These are phyloP conservation scores for Urochloa ruziziensis DNA, from an alignment of 176 grass and related monocot genomes.

Conservation along the genomic window DNA sequence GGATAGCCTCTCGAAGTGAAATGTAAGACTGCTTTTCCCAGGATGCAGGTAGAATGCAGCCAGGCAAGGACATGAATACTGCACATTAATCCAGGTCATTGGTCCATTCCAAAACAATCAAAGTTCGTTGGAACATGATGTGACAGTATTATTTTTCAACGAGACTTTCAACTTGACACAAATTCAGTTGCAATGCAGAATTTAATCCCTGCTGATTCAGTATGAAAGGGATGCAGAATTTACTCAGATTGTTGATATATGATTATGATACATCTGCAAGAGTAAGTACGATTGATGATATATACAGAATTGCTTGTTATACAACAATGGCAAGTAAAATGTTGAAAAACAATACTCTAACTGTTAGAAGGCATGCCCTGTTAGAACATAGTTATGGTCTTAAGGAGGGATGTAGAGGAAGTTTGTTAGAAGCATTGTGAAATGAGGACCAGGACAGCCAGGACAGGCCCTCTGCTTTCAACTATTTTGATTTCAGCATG, in stretches of 20 bases:
- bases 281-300: too few species aligned
- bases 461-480: not conserved
- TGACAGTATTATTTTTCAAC: not conserved
- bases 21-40: not conserved
- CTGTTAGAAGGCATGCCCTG: too few species aligned
- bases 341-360: not conserved
- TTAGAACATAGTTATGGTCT: too few species aligned
- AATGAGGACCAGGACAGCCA: not conserved
- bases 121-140: not conserved
- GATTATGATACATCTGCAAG: too few species aligned
- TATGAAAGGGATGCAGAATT: not conserved
- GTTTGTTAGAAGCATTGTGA: not conserved
- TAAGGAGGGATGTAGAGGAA: not conserved
- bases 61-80: not conserved
- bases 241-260: too few species aligned
- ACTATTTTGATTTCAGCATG: slow-evolving; percentile 18
- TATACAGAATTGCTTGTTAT: not conserved
- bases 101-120: not conserved
- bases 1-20: slow-evolving; percentile 21
- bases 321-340: not conserved
- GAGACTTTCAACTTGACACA: not conserved
- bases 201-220: not conserved
- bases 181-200: not conserved
- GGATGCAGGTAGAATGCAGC: not conserved
- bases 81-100: not conserved